A percentile compares a stretch with the other conserved stretches of the same genome.
These are phyloP conservation scores for Pholiota conissans DNA, from an alignment of 768 basidiomycete species.

Conservation along the genomic window DNA sequence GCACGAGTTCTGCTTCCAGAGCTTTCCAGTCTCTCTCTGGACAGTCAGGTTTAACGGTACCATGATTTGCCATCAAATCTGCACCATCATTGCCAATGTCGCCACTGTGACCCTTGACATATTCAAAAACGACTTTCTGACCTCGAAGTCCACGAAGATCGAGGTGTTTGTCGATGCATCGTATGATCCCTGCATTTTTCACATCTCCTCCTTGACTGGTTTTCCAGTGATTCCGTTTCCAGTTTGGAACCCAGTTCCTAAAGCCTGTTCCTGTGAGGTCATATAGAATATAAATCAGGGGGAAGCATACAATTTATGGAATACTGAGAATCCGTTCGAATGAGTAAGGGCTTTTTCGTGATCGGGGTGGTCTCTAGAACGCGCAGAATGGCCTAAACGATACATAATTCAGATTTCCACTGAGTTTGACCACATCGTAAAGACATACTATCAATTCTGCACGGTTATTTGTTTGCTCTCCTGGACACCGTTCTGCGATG, in stretches of 20 bases:
- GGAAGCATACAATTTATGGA: conserved; percentile 68
- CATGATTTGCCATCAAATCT: conserved; percentile 68
- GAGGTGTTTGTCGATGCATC: conserved; percentile 66
- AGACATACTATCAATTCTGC: conserved; percentile 80
- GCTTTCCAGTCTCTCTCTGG: conserved; percentile 63
- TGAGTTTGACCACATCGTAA: not conserved
- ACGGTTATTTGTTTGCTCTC: conserved; percentile 83
- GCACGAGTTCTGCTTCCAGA: conserved; percentile 23
- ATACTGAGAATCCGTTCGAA: conserved; percentile 87
- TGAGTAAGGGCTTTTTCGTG: conserved; percentile 55
- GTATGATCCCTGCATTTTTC: conserved; percentile 73
- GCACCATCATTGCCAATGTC: conserved; percentile 85
- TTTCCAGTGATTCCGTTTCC: conserved; percentile 56
- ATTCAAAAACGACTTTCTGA: conserved; percentile 59
- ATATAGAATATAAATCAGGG: not conserved
- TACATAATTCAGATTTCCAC: not conserved
- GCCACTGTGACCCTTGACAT: conserved; percentile 82
- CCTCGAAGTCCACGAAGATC: conserved; percentile 48
- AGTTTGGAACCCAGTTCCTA: conserved; percentile 64
- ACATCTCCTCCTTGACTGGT: conserved; percentile 53
- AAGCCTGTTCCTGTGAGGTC: conserved; percentile 49
- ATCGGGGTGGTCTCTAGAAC: conserved; percentile 73
- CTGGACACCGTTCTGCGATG: conserved; percentile 78
- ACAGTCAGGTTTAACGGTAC: conserved; percentile 37
- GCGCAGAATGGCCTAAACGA: conserved; percentile 75